Percentiles rank a stretch among this genome's conserved stretches.
phyloP scores from a whole-genome alignment of 2,329 filamentous ascomycete genomes.

The Lecanicillium sp. region DNA sequence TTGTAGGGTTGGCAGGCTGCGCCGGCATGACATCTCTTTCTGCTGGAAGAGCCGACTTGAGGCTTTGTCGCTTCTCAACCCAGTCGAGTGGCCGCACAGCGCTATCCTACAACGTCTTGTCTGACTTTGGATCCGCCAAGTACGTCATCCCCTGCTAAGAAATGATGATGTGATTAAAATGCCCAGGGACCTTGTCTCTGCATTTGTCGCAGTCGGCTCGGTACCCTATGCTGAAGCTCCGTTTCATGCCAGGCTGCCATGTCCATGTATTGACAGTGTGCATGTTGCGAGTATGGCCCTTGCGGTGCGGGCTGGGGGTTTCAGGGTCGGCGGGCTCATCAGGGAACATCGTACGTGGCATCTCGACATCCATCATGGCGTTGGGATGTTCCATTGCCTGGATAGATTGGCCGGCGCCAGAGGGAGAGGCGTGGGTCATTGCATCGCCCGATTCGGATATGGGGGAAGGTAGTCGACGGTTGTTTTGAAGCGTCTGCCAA shows the following conservation, averaged over 20 bases:
- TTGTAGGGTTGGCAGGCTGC: too few species aligned
- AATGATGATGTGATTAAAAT: conserved; percentile 73
- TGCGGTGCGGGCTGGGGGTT: conserved; percentile 40
- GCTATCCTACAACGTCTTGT: conserved; percentile 14
- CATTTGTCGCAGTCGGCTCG: conserved; percentile 73
- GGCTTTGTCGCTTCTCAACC: conserved; percentile 10
- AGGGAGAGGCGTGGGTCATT: conserved; percentile 29
- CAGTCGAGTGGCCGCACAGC: conserved; percentile 18
- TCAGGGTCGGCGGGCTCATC: conserved; percentile 27
- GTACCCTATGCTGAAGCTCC: conserved; percentile 70
- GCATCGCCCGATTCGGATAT: conserved; percentile 48
- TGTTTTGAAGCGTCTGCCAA: conserved; percentile 46
- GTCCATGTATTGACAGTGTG: conserved; percentile 55
- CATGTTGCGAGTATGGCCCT: conserved; percentile 48
- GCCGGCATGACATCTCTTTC: too few species aligned
- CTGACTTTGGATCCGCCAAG: conserved; percentile 16
- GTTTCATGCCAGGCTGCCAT: conserved; percentile 55
- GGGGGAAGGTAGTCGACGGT: conserved; percentile 48
- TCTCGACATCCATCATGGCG: conserved; percentile 28
- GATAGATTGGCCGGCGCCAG: conserved; percentile 22
- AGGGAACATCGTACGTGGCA: conserved; percentile 13
- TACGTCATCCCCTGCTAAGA: conserved; percentile 35
- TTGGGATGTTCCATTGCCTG: conserved; percentile 32
- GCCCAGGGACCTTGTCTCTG: conserved; percentile 63
- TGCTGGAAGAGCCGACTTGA: neutral